These are phyloP conservation scores for Anthracocystis setariae DNA, from an alignment of 1,284 basidiomycete species.

Conservation along the genomic window DNA sequence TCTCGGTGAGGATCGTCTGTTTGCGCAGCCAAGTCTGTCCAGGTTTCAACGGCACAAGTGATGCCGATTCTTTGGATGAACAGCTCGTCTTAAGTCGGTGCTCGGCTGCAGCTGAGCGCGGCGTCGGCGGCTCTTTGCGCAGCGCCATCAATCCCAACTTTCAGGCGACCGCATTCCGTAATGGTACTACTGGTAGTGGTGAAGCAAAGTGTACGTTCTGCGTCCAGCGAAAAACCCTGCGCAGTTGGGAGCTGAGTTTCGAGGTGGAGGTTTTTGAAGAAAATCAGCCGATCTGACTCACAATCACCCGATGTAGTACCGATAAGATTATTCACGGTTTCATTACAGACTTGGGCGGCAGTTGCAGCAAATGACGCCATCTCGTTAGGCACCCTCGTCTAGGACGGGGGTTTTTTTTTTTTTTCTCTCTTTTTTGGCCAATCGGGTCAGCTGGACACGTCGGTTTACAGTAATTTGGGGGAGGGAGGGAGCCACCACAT, in stretches of 20 bases:
- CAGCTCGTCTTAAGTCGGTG: conserved; percentile 7
- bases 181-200: too few relatives aligned
- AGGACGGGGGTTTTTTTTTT: too few relatives aligned
- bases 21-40: conserved; percentile 50
- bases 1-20: conserved; percentile 73
- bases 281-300: conserved; percentile 1
- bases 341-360: too few relatives aligned
- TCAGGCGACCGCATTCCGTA: too few relatives aligned
- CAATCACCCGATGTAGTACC: conserved; percentile 2
- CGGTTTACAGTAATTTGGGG: too few relatives aligned
- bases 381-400: conserved; percentile 27
- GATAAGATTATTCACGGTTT: too few relatives aligned
- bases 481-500: too few relatives aligned
- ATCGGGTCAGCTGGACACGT: conserved; percentile 18
- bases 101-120: conserved; percentile 31
- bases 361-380: conserved; percentile 46
- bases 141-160: conserved; percentile 26
- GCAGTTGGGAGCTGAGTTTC: too few relatives aligned
- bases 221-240: too few relatives aligned
- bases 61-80: conserved; percentile 15
- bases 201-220: too few relatives aligned
- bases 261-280: neutral
- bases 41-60: conserved; percentile 38
- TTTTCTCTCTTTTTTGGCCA: too few relatives aligned
- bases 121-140: conserved; percentile 47